These are phyloP conservation scores for Chrysopogon serrulatus DNA, from an alignment of 176 grass and related monocot genomes.

Conservation along the genomic window DNA sequence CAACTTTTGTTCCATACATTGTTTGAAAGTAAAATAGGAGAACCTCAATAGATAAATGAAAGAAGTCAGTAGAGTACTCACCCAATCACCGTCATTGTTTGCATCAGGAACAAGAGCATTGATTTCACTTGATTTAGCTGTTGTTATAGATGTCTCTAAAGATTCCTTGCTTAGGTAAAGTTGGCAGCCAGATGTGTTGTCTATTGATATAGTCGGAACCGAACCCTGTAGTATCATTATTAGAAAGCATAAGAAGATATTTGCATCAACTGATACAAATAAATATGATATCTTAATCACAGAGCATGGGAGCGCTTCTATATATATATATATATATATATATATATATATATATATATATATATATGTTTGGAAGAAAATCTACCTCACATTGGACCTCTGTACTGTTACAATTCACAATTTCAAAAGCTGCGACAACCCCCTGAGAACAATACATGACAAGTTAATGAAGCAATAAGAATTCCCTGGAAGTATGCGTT, in stretches of 20 bases:
- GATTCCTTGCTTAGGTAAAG: conserved; percentile 51
- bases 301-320: not conserved
- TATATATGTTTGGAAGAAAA: not conserved
- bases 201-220: conserved; percentile 54
- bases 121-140: conserved; percentile 67
- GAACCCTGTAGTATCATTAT: conserved; percentile 29
- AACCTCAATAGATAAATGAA: not conserved
- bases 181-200: conserved; percentile 64
- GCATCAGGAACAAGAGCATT: conserved; percentile 55
- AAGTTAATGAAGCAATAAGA: not conserved
- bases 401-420: conserved; percentile 62
- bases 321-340: not conserved
- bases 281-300: not conserved
- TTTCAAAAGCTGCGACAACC: conserved; percentile 60
- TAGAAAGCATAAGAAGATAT: not conserved
- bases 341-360: not conserved
- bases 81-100: conserved; percentile 43
- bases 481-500: not conserved
- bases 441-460: conserved; percentile 27
- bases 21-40: not conserved
- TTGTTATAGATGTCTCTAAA: conserved; percentile 52
- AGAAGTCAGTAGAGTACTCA: not conserved
- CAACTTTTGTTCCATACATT: not conserved
- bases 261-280: not conserved
- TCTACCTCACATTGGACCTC: conserved; percentile 65